These are phyloP conservation scores for Coccomyxa subellipsoidea DNA, from an alignment of 163 green algal genomes.

Conservation along the genomic window DNA sequence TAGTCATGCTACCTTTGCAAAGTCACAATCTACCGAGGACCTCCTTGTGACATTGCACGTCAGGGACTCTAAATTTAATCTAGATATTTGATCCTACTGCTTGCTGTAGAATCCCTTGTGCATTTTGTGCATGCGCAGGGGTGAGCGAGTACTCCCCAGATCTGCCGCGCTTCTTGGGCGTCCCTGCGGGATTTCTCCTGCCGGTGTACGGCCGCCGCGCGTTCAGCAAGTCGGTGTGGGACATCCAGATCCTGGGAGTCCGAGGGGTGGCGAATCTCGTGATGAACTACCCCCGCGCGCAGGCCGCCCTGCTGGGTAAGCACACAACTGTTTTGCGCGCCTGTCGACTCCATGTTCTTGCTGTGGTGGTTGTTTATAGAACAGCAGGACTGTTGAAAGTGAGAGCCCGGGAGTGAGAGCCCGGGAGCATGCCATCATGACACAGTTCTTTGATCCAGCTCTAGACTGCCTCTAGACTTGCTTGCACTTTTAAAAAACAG, in stretches of 20 bases:
- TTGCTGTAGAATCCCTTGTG: too few species aligned
- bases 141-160: not conserved
- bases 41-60: too few species aligned
- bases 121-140: not conserved
- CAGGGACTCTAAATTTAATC: too few species aligned
- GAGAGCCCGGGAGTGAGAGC: too few species aligned
- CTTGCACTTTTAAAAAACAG: not conserved
- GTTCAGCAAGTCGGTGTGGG: slow-evolving; percentile 2
- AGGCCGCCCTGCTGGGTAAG: not conserved
- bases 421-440: too few species aligned
- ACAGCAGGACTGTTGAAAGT: too few species aligned
- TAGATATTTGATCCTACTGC: too few species aligned
- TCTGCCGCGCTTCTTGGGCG: not conserved
- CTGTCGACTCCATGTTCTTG: not conserved
- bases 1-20: too few species aligned
- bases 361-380: not conserved
- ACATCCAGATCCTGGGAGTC: not conserved
- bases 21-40: too few species aligned
- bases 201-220: not conserved
- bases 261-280: not conserved
- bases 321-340: not conserved
- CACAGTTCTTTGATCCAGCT: not conserved
- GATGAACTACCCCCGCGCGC: not conserved
- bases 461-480: too few species aligned
- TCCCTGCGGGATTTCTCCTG: not conserved